These are phyloP conservation scores for Cucurbita maxima DNA, from an alignment of 306 rosid species.

Conservation along the genomic window DNA sequence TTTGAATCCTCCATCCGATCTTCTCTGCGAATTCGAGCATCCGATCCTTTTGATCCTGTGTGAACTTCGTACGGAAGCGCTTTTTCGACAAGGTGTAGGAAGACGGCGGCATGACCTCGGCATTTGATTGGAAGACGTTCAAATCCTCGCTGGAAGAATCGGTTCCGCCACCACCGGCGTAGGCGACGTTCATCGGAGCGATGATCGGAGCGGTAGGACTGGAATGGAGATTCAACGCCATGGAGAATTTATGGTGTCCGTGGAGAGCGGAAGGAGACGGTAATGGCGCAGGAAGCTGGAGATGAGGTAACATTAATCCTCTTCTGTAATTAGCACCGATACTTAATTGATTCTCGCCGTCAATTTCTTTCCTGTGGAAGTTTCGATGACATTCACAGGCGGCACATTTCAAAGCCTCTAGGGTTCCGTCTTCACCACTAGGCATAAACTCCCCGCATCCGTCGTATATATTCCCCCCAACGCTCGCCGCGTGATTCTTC, in stretches of 20 bases:
- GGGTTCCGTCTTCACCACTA: slow-evolving; percentile 32
- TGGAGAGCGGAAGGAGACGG: slow-evolving; percentile 14
- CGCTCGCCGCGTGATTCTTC: slow-evolving; percentile 42
- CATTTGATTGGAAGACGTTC: slow-evolving; percentile 13
- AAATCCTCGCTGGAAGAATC: slow-evolving; percentile 45
- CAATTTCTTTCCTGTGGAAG: slow-evolving; percentile 38
- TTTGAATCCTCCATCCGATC: slow-evolving; percentile 40
- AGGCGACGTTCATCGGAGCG: slow-evolving; percentile 41
- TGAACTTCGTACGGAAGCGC: slow-evolving; percentile 34
- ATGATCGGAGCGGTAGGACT: slow-evolving; percentile 17
- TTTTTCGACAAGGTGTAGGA: slow-evolving; percentile 23
- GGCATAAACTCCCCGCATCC: slow-evolving; percentile 58
- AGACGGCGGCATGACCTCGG: slow-evolving; percentile 7
- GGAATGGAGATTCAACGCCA: slow-evolving; percentile 9
- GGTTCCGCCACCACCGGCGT: slow-evolving; percentile 15
- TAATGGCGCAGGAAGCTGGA: slow-evolving; percentile 31
- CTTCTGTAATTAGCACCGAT: slow-evolving; percentile 20
- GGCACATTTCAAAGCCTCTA: slow-evolving; percentile 39
- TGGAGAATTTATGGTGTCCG: slow-evolving; percentile 25
- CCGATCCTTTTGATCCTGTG: slow-evolving; percentile 29
- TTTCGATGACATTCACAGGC: slow-evolving; percentile 41
- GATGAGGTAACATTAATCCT: slow-evolving; percentile 22
- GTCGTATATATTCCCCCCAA: slow-evolving; percentile 33
- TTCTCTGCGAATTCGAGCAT: slow-evolving; percentile 39
- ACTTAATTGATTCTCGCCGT: slow-evolving; percentile 23